Evolutionary conservation across 2,329 filamentous ascomycete species (phyloP).

Genomic region (Clarireedia homoeocarpa): DNA sequence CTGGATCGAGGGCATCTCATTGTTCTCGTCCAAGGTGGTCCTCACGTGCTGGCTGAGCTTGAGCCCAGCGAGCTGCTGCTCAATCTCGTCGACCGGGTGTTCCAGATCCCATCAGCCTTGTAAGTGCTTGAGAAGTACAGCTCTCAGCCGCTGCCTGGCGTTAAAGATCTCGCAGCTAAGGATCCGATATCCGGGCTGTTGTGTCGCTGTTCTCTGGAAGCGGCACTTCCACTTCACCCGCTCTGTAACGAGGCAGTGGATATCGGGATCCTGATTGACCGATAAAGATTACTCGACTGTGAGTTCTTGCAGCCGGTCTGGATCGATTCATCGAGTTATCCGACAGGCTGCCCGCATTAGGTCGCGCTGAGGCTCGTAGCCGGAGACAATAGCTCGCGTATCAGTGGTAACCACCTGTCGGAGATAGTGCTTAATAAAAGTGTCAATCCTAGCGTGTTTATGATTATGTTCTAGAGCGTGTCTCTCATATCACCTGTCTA

Average conservation of each 20-base stretch:
- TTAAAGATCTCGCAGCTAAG: slow-evolving; percentile 14
- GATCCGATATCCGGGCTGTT: slow-evolving; percentile 11
- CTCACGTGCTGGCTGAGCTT: slow-evolving; percentile 8
- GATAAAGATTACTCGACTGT: slow-evolving; percentile 14
- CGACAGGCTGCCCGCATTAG: too few species aligned
- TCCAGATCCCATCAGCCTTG: slow-evolving; percentile 14
- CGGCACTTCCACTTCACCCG: slow-evolving; percentile 14
- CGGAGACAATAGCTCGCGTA: too few species aligned
- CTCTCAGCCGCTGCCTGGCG: slow-evolving; percentile 10
- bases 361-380: too few species aligned
- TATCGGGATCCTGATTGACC: slow-evolving; percentile 13
- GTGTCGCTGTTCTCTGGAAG: slow-evolving; percentile 12
- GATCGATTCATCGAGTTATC: slow-evolving; percentile 2
- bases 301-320: slow-evolving; percentile 14
- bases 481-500: too few species aligned
- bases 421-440: too few species aligned
- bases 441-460: too few species aligned
- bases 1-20: slow-evolving; percentile 21
- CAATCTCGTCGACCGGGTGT: slow-evolving; percentile 16
- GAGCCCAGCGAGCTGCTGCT: slow-evolving; percentile 16
- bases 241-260: slow-evolving; percentile 13
- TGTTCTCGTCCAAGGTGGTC: slow-evolving; percentile 8
- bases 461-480: too few species aligned
- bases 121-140: slow-evolving; percentile 14
- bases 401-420: too few species aligned